Conservation (phyloP, 2,329 filamentous ascomycete species). For the Cercospora nicotianae region DNA sequence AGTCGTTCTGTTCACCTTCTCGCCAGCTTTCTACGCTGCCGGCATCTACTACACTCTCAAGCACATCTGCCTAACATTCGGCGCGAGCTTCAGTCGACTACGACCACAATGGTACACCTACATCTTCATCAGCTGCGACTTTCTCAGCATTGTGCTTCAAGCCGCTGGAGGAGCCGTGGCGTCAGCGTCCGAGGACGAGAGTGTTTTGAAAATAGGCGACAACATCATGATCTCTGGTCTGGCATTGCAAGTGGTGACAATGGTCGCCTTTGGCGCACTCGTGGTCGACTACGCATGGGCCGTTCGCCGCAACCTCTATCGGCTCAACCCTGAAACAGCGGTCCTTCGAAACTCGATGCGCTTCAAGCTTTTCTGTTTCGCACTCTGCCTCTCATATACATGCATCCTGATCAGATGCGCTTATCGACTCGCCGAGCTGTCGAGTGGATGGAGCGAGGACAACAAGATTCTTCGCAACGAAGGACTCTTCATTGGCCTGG, state of each 20-base stretch:
- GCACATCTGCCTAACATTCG: slow-evolving; percentile 47
- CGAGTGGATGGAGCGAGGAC: slow-evolving; percentile 28
- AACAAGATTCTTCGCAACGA: slow-evolving; percentile 32
- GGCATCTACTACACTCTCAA: slow-evolving; percentile 46
- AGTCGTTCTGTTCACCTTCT: slow-evolving; percentile 47
- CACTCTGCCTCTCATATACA: slow-evolving; percentile 31
- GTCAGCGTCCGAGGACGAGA: slow-evolving; percentile 48
- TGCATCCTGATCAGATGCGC: slow-evolving; percentile 34
- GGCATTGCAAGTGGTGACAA: slow-evolving; percentile 56
- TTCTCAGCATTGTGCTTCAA: slow-evolving; percentile 60
- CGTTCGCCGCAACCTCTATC: slow-evolving; percentile 22
- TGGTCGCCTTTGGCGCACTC: slow-evolving; percentile 50
- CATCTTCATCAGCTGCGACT: slow-evolving; percentile 61
- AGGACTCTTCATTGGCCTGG: slow-evolving; percentile 35
- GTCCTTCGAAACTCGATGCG: slow-evolving; percentile 39
- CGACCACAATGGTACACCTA: slow-evolving; percentile 46
- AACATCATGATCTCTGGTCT: slow-evolving; percentile 61
- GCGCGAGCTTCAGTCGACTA: slow-evolving; percentile 33
- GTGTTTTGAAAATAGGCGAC: slow-evolving; percentile 51
- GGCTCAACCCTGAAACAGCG: slow-evolving; percentile 30
- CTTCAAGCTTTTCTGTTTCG: slow-evolving; percentile 35
- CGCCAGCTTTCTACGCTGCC: slow-evolving; percentile 48
- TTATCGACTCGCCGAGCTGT: slow-evolving; percentile 36
- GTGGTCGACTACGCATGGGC: slow-evolving; percentile 41
- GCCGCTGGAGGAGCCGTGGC: slow-evolving; percentile 60